phyloP scores from a whole-genome alignment of 805 yeast genomes.

The Vanderwaltozyma tropicalis region DNA sequence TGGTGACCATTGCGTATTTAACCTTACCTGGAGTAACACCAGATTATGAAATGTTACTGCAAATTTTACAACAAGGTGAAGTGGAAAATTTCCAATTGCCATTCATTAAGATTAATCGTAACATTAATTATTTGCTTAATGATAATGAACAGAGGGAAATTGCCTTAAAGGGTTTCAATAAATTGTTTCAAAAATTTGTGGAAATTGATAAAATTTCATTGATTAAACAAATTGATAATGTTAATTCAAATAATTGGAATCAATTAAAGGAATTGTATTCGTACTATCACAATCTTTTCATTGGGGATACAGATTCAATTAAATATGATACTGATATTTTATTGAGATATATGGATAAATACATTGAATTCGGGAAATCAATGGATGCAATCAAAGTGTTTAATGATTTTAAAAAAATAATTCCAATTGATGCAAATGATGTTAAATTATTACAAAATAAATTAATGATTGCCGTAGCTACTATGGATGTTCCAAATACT shows the following conservation, averaged over 20 bases:
- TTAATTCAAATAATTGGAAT: conserved; percentile 1
- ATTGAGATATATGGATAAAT: conserved; percentile 18
- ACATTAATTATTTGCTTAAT: neutral
- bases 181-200: conserved; percentile 7
- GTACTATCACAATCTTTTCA: neutral
- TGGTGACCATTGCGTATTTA: conserved; percentile 21
- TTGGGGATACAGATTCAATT: neutral
- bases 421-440: neutral
- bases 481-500: conserved; percentile 5
- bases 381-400: conserved; percentile 13
- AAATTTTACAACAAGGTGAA: conserved; percentile 15
- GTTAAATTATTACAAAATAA: conserved; percentile 7
- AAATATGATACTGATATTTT: conserved; percentile 7
- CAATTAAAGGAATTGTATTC: neutral
- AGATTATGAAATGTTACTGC: conserved; percentile 13
- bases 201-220: conserved; percentile 6
- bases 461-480: conserved; percentile 18
- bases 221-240: conserved; percentile 6
- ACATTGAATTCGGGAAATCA: conserved; percentile 11
- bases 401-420: conserved; percentile 11
- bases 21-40: conserved; percentile 15
- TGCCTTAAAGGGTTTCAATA: conserved; percentile 3
- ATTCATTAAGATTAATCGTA: conserved; percentile 4
- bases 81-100: conserved; percentile 7
- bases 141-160: neutral